Evolutionary conservation across 140 eudicot genomes (phyloP).

Genomic region (Oenanthe javanica): DNA sequence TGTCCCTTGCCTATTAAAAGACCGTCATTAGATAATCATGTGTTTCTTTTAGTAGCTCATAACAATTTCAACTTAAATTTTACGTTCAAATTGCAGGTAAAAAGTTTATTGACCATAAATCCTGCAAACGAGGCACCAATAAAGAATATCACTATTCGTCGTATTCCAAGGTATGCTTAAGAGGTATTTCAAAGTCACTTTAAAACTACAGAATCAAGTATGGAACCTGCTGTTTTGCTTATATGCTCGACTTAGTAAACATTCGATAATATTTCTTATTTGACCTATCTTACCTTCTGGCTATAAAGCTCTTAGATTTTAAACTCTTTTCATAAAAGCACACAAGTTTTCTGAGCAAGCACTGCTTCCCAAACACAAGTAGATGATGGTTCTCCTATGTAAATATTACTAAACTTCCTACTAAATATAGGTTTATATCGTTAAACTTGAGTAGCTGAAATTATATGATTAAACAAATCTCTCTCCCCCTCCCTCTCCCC

Average conservation of each 20-base stretch:
- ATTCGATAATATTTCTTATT: background rate
- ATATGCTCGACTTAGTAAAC: background rate
- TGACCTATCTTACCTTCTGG: background rate
- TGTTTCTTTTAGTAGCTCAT: background rate
- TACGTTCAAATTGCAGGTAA: slow-evolving; percentile 40
- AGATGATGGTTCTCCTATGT: background rate
- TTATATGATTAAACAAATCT: background rate
- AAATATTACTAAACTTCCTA: background rate
- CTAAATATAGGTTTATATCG: background rate
- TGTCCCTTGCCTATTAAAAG: background rate
- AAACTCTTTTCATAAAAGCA: background rate
- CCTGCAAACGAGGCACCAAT: slow-evolving; percentile 72
- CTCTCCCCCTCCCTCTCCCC: too few species aligned
- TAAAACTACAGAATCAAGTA: background rate
- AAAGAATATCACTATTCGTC: slow-evolving; percentile 73
- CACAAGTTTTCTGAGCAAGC: background rate
- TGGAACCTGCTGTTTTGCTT: background rate
- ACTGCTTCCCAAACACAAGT: background rate
- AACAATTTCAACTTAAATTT: background rate
- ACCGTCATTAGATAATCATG: background rate
- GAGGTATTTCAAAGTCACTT: background rate
- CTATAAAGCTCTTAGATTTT: background rate
- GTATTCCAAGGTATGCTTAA: slow-evolving; percentile 65
- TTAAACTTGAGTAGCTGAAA: background rate
- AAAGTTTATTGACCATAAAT: slow-evolving; percentile 66